Evolutionary conservation across 352 stramenopile genomes (phyloP).

Genomic region (Paralagenidium karlingii): DNA sequence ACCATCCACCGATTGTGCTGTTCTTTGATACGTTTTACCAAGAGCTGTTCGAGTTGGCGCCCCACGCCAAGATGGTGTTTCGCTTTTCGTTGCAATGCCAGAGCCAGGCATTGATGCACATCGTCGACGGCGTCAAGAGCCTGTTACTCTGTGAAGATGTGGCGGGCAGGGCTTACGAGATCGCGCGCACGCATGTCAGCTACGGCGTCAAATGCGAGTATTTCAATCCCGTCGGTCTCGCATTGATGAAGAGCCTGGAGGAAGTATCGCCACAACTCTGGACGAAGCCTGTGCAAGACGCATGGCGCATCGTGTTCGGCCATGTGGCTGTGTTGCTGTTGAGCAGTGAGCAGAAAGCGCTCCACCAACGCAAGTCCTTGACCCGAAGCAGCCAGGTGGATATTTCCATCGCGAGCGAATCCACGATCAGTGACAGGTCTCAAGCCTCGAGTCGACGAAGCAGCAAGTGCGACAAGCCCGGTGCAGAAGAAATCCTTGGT

Average conservation of each 20-base stretch:
- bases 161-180: conserved; percentile 9
- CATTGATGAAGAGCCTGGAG: conserved; percentile 12
- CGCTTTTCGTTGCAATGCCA: conserved; percentile 24
- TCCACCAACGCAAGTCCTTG: too few relatives aligned
- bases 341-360: too few relatives aligned
- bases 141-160: conserved; percentile 18
- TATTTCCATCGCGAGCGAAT: too few relatives aligned
- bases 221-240: conserved; percentile 18
- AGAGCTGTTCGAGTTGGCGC: conserved; percentile 17
- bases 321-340: too few relatives aligned
- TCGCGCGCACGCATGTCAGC: conserved; percentile 20
- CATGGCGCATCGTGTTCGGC: conserved; percentile 13
- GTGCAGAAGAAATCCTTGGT: too few relatives aligned
- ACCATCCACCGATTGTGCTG: too few relatives aligned
- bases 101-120: conserved; percentile 22
- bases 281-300: conserved; percentile 10
- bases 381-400: too few relatives aligned
- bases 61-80: conserved; percentile 24
- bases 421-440: too few relatives aligned
- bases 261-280: conserved; percentile 14
- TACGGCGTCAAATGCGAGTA: conserved; percentile 21
- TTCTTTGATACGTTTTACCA: conserved; percentile 34
- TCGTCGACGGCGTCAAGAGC: conserved; percentile 21
- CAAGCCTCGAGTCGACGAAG: too few relatives aligned
- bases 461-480: too few relatives aligned